Conservation (phyloP, 306 rosid species). For the Carpinus fangiana region DNA sequence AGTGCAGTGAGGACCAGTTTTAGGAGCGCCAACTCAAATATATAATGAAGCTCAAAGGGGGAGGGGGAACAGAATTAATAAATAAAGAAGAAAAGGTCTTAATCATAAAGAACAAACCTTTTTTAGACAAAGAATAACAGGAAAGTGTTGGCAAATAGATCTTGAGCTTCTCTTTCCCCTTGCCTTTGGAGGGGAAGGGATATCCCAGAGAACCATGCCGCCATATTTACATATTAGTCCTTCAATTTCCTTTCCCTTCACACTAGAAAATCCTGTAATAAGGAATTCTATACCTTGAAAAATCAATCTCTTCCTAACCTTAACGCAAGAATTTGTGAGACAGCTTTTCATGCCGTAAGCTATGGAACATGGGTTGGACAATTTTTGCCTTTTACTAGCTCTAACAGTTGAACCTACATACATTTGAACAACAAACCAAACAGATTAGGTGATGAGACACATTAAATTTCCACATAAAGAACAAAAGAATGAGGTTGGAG, state of each 20-base stretch:
- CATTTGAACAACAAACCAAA: conserved; percentile 27
- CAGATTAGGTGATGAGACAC: too few relatives aligned
- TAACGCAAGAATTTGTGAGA: conserved; percentile 33
- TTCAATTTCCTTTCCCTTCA: conserved; percentile 59
- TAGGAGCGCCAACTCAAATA: neutral
- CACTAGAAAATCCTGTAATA: conserved; percentile 74
- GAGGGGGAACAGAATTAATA: neutral
- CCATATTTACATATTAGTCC: conserved; percentile 66
- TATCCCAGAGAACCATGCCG: conserved; percentile 64
- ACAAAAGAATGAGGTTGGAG: neutral
- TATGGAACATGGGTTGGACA: conserved; percentile 33
- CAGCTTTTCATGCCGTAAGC: conserved; percentile 31
- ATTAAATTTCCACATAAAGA: neutral
- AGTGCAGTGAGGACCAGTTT: neutral
- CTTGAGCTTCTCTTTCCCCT: conserved; percentile 47
- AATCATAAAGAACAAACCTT: conserved; percentile 55
- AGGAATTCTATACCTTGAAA: conserved; percentile 76
- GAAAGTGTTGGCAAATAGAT: conserved; percentile 41
- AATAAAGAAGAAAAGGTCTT: conserved; percentile 9
- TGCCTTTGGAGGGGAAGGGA: conserved; percentile 63
- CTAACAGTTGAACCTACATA: conserved; percentile 54
- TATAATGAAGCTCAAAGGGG: neutral
- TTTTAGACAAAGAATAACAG: conserved; percentile 64
- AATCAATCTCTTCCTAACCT: conserved; percentile 41
- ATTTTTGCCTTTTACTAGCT: conserved; percentile 38